These are phyloP conservation scores for Paxillus rubicundulus DNA, from an alignment of 768 basidiomycete genomes.

Conservation along the genomic window DNA sequence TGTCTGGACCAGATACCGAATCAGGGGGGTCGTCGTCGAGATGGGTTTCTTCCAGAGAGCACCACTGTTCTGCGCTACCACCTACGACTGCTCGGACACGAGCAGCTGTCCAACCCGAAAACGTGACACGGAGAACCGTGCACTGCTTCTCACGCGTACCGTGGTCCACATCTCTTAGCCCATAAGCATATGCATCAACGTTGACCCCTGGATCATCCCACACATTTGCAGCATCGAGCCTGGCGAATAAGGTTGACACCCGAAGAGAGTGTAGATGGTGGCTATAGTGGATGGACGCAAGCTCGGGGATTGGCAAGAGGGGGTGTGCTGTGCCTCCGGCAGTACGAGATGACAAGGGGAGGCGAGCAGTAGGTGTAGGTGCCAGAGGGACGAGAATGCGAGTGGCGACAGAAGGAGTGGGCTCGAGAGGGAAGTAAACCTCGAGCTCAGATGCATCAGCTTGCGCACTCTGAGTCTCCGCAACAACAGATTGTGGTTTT, in stretches of 20 bases:
- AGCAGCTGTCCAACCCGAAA: slow-evolving; percentile 68
- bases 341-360: slow-evolving; percentile 46
- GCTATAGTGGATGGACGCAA: slow-evolving; percentile 50
- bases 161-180: slow-evolving; percentile 29
- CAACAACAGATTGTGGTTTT: slow-evolving; percentile 9
- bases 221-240: slow-evolving; percentile 66
- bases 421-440: slow-evolving; percentile 54
- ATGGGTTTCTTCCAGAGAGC: slow-evolving; percentile 58
- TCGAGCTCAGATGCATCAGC: slow-evolving; percentile 45
- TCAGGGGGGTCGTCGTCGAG: slow-evolving; percentile 11
- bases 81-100: slow-evolving; percentile 69
- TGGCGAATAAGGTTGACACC: slow-evolving; percentile 65
- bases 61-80: slow-evolving; percentile 73
- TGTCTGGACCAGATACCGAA: neutral
- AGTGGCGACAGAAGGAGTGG: slow-evolving; percentile 49
- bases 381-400: slow-evolving; percentile 74
- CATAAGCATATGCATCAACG: slow-evolving; percentile 61
- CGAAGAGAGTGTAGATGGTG: slow-evolving; percentile 59
- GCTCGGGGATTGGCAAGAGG: slow-evolving; percentile 52
- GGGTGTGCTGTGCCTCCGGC: slow-evolving; percentile 20
- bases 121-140: slow-evolving; percentile 64
- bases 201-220: slow-evolving; percentile 53
- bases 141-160: slow-evolving; percentile 48
- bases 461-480: neutral
- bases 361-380: slow-evolving; percentile 66